A percentile compares a stretch with the other conserved stretches of the same genome.
Evolutionary conservation across 2,329 filamentous ascomycete species (phyloP).

Genomic region (Colletotrichum noveboracense): DNA sequence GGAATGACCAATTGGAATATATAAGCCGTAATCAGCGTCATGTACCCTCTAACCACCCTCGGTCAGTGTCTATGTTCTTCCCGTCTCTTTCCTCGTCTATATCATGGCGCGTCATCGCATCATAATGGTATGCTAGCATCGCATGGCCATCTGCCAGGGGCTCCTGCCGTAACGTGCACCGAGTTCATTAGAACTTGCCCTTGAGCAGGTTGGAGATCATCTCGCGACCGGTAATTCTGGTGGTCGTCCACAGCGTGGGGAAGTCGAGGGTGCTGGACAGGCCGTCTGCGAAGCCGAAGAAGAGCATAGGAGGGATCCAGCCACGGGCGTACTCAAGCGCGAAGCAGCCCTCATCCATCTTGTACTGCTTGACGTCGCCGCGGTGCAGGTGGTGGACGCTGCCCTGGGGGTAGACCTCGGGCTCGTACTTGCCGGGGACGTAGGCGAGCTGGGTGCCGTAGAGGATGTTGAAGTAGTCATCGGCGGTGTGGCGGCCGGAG

Average conservation of each 20-base stretch:
- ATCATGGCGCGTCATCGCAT: background rate
- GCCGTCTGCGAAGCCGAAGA: conserved; percentile 86
- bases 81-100: background rate
- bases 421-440: conserved; percentile 68
- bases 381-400: conserved; percentile 74
- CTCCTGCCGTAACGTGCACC: background rate
- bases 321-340: conserved; percentile 84
- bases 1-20: background rate
- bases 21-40: background rate
- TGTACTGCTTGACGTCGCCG: conserved; percentile 81
- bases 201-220: conserved; percentile 76
- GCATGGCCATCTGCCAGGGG: background rate
- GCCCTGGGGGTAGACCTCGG: conserved; percentile 74
- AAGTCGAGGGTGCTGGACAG: conserved; percentile 84
- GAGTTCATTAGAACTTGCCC: conserved; percentile 67
- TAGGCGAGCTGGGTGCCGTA: conserved; percentile 79
- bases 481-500: conserved; percentile 85
- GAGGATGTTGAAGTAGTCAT: conserved; percentile 95
- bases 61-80: background rate
- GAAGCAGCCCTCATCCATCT: conserved; percentile 78
- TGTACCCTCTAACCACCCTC: background rate
- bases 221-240: conserved; percentile 73
- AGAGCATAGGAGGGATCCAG: conserved; percentile 93
- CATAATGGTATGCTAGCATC: background rate
- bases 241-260: conserved; percentile 83